A percentile compares a stretch with the other conserved stretches of the same genome.
These are phyloP conservation scores for Nemania sp. DNA, from an alignment of 2,329 filamentous ascomycete species.

Conservation along the genomic window DNA sequence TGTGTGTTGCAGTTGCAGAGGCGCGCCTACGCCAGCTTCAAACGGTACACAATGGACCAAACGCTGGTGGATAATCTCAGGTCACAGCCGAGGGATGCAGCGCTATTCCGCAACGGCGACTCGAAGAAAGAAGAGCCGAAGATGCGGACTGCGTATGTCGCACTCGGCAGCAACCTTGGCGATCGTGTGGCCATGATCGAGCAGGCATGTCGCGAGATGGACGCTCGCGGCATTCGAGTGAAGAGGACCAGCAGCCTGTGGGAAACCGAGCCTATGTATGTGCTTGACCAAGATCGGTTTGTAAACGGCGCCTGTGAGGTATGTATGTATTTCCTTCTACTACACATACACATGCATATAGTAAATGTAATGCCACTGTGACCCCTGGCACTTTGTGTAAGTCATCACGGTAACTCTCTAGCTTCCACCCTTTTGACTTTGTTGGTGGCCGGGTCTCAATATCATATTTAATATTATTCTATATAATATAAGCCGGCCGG, in stretches of 20 bases:
- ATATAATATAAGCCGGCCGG: no score
- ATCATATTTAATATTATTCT: no score
- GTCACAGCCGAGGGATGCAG: slow-evolving; percentile 23
- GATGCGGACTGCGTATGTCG: slow-evolving; percentile 70
- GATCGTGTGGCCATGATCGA: slow-evolving; percentile 86
- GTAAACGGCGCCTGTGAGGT: slow-evolving; percentile 94
- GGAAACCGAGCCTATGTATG: slow-evolving; percentile 97
- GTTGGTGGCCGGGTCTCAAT: background rate
- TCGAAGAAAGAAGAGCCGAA: slow-evolving; percentile 31
- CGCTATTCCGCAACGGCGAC: slow-evolving; percentile 29
- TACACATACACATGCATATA: no score
- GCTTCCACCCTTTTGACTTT: background rate
- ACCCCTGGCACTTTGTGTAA: no score
- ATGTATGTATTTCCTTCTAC: slow-evolving; percentile 20
- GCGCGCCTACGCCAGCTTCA: slow-evolving; percentile 23
- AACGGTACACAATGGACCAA: slow-evolving; percentile 32
- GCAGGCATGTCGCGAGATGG: slow-evolving; percentile 77
- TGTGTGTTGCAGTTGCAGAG: background rate
- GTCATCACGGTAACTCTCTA: no score
- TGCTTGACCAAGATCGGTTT: slow-evolving; percentile 84
- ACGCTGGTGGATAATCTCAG: slow-evolving; percentile 26
- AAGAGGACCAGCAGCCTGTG: slow-evolving; percentile 84
- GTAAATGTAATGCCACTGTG: no score
- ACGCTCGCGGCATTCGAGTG: slow-evolving; percentile 70
- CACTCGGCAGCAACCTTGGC: slow-evolving; percentile 89